Evolutionary conservation across 768 basidiomycete genomes (phyloP), one percentile per base, ranked within the genome.

Genomic region (Agrocybe praecox): DNA sequence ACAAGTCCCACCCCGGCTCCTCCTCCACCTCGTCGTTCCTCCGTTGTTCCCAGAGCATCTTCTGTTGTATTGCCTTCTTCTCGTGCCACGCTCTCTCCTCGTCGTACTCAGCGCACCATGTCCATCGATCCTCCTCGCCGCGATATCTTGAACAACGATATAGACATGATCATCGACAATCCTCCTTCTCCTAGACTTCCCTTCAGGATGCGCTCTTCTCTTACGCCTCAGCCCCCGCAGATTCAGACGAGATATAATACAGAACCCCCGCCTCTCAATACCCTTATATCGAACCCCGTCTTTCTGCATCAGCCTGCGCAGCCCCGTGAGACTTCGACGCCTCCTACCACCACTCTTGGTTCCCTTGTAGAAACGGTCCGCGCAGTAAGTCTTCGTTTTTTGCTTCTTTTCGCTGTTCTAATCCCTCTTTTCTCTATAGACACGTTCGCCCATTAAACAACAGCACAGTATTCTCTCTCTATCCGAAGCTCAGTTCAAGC

Each of bases 241-340:
- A 61, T 44, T 53, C 56, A 62, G 62, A 44, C 67, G 59, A 62
- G 86, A 62, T 82, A 87, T 59, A 68, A 72, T 32, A 87, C 88
- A 19, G 89, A 90, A 60, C 90, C 90, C 6, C 90, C 90, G 23
- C 79, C 88, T 6, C 69, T 92, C 26, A 78, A 79, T 24, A 60
- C 81, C 51, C 80, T 92, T 40, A 76, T 79, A 57, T 79, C 83
- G 24, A 86, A 88, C 64, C 90, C 90, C 19, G 76, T 81, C 54
- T 92, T 91, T 65, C 80, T 92, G 14, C 88, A 81, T 61, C 80
- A 85, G 0, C 88, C 89, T 5, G 66, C 69, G 46, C 69, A 66
- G 34, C 53, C 65, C 21, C 49, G 66, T 15, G 68, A 72, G 40
- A 55, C 63, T 14, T 64, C 67, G 40, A 55, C 63, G 12, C 64